A percentile compares a stretch with the other conserved stretches of the same genome.
Evolutionary conservation across 2,329 filamentous ascomycete species (phyloP).

Genomic region (Ambrosiella cleistominuta): DNA sequence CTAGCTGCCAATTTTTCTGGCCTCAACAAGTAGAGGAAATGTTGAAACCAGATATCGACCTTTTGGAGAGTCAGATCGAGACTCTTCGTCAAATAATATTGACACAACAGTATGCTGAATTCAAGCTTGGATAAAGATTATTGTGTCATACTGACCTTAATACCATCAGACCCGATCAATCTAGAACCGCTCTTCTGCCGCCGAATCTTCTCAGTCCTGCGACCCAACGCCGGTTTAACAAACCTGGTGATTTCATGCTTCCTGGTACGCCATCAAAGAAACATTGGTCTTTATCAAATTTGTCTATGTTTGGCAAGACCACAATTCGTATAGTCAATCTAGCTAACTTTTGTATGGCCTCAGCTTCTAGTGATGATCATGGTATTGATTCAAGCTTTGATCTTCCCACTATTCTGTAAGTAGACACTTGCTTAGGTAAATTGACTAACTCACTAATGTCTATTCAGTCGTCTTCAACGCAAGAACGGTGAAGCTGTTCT

Average conservation of each 20-base stretch:
- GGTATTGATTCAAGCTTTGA: slow-evolving; percentile 10
- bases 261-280: slow-evolving; percentile 5
- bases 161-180: neutral
- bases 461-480: slow-evolving; percentile 3
- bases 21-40: slow-evolving; percentile 6
- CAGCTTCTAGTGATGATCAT: slow-evolving; percentile 9
- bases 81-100: slow-evolving; percentile 1
- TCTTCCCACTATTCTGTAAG: slow-evolving; percentile 9
- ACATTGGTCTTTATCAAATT: neutral
- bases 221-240: slow-evolving; percentile 8
- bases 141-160: neutral
- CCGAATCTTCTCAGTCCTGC: slow-evolving; percentile 4
- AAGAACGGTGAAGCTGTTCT: slow-evolving; percentile 7
- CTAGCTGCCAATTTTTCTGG: slow-evolving; percentile 10
- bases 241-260: slow-evolving; percentile 11
- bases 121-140: neutral
- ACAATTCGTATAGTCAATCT: neutral
- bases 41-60: slow-evolving; percentile 2
- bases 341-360: slow-evolving; percentile 1
- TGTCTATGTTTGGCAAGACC: neutral
- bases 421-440: neutral
- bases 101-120: neutral
- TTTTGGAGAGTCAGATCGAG: slow-evolving; percentile 1
- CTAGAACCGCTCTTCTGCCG: neutral
- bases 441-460: neutral